A percentile compares a stretch with the other conserved stretches of the same genome.
Conservation (phyloP, 345 rosid genomes). For the Boechera retrofracta region DNA sequence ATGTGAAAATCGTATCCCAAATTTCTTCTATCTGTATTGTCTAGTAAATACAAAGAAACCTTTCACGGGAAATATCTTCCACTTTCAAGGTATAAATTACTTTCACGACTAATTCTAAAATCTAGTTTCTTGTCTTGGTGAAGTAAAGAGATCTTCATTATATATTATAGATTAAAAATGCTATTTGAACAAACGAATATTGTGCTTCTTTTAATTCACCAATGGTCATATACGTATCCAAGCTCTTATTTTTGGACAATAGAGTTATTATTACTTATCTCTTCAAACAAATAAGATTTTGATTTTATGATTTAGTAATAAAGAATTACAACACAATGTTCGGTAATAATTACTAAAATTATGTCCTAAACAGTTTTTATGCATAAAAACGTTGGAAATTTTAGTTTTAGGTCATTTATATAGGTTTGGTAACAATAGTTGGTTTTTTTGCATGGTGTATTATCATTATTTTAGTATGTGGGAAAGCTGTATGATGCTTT, state of each 20-base stretch:
- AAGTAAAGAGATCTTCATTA: not conserved
- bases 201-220: not conserved
- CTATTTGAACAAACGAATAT: not conserved
- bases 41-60: not conserved
- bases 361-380: not conserved
- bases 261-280: not conserved
- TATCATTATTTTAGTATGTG: not conserved
- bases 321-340: not conserved
- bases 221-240: not conserved
- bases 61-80: not conserved
- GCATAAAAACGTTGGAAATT: not conserved
- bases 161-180: not conserved
- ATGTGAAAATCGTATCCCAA: not conserved
- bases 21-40: not conserved
- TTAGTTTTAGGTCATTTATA: not conserved
- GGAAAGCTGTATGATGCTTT: constrained; percentile 8
- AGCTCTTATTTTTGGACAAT: not conserved
- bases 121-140: not conserved
- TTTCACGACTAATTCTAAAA: not conserved
- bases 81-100: not conserved
- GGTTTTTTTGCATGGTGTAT: constrained; percentile 5
- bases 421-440: constrained; percentile 26
- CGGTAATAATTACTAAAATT: not conserved
- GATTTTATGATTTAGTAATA: not conserved
- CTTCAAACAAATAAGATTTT: not conserved